Base-by-base conservation (phyloP, 2,329 filamentous ascomycete species). In the Colletotrichum kahawae region DNA sequence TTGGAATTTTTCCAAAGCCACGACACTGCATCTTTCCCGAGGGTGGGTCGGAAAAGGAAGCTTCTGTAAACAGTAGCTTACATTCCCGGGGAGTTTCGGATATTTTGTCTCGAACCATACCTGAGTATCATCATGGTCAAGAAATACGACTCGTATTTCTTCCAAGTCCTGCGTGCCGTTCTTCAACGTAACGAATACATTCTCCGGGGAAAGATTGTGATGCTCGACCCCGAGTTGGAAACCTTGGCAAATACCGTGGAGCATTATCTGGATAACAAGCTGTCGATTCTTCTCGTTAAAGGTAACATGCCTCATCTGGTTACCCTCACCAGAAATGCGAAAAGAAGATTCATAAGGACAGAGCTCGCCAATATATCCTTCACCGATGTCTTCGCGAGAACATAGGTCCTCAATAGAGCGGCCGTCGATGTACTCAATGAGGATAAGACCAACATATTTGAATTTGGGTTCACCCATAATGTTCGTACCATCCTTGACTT, bases 181-280 rank as follows among this genome's bases (percentile, higher is more conserved):
- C 13, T 18, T 34, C 5, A 18, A 18, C 18, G 62, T 65, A 18
- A 65, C 29, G 3, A 48, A 31, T 73, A 81, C 76, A 13, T 81
- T 83, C 68, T 83, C 82, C 34, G 82, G 79, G 76, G 82, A 81
- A 12, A 51, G 0, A 3, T 51, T 3, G 3, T 51, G 24, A 27
- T 65, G 62, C 6, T 33, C 27, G 18, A 65, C 27, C 10, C 27
- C 24, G 16, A 51, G 48, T 4, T 65, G 62, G 5, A 65, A 7
- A 16, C 31, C 14, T n/a, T 14, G 18, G 9, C 8, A 16, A 2
- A 31, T 5, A 38, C 36, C 38, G 14, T 65, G 16, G 10, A 65
- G 62, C 3, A 27, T 18, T 12, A 24, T 16, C 24, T 12, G 18
- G 7, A 65, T 6, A 2, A 51, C 16, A 16, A 12, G 24, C 38